phyloP scores from a whole-genome alignment of 2,329 filamentous ascomycete species.

The Cladorrhinum sp. region DNA sequence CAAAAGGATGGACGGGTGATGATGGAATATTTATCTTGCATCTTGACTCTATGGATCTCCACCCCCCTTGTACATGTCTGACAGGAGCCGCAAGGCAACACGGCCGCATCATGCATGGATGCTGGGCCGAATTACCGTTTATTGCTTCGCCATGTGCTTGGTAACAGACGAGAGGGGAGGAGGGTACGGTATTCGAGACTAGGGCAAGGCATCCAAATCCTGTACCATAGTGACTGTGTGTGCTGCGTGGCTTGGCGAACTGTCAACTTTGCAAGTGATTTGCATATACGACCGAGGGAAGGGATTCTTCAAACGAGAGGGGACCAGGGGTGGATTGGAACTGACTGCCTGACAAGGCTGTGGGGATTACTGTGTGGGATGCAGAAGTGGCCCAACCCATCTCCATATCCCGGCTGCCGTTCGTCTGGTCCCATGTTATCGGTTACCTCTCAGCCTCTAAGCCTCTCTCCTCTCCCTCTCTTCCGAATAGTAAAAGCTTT shows the following conservation, averaged over 20 bases:
- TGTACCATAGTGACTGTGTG: background rate
- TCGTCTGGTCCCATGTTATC: background rate
- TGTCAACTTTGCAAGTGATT: background rate
- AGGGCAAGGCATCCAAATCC: background rate
- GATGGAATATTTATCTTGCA: background rate
- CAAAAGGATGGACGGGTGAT: background rate
- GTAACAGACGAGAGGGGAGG: background rate
- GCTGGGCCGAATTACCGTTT: no score
- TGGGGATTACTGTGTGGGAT: background rate
- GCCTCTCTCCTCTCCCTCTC: background rate
- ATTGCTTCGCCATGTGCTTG: background rate
- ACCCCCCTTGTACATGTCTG: background rate
- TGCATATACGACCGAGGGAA: background rate
- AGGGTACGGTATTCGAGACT: background rate
- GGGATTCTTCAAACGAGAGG: no score
- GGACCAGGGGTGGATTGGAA: no score
- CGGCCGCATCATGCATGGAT: background rate
- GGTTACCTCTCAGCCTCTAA: background rate
- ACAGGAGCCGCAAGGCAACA: background rate
- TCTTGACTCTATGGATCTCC: background rate
- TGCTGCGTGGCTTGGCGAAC: background rate
- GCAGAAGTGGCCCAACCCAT: no score
- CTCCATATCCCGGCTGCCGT: no score
- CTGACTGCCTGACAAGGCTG: background rate
- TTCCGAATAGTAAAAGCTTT: background rate